Evolutionary conservation across 176 grass and related monocot species (phyloP).

Genomic region (Musa schizocarpa): DNA sequence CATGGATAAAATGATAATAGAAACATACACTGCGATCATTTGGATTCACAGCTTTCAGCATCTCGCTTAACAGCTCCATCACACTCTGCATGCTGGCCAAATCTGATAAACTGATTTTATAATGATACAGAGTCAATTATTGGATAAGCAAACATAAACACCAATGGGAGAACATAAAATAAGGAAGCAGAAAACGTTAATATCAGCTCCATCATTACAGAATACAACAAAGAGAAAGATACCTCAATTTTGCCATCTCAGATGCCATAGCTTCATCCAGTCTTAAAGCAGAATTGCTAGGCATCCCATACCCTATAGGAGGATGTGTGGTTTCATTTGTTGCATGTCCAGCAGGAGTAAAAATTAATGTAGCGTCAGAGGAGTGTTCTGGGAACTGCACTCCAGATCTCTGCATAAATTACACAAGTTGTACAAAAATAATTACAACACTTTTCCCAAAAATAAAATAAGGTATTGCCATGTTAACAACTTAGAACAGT

Average conservation of each 20-base stretch:
- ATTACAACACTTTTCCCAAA: neutral
- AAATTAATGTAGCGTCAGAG: constrained; percentile 48
- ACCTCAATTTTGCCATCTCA: constrained; percentile 50
- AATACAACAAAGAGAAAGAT: neutral
- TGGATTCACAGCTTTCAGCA: constrained; percentile 69
- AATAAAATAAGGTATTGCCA: too few relatives aligned
- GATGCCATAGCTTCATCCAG: constrained; percentile 81
- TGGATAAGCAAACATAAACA: neutral
- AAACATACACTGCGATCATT: constrained; percentile 48
- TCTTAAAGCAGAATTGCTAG: constrained; percentile 45
- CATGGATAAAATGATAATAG: neutral
- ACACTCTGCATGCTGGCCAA: constrained; percentile 49
- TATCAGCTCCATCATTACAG: neutral
- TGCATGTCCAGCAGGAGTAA: constrained; percentile 36
- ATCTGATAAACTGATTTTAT: constrained; percentile 43
- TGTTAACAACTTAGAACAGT: neutral
- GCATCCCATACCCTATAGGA: constrained; percentile 40
- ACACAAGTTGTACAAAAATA: too few relatives aligned
- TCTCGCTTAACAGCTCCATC: constrained; percentile 65
- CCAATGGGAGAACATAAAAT: neutral
- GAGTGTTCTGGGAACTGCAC: constrained; percentile 57
- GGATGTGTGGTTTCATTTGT: constrained; percentile 22
- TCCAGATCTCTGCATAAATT: constrained; percentile 41
- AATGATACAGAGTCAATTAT: constrained; percentile 7
- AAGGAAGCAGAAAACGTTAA: neutral